A percentile compares a stretch with the other conserved stretches of the same genome.
Conservation (phyloP, 2,329 filamentous ascomycete species). For the Teratosphaeria zuluensis region DNA sequence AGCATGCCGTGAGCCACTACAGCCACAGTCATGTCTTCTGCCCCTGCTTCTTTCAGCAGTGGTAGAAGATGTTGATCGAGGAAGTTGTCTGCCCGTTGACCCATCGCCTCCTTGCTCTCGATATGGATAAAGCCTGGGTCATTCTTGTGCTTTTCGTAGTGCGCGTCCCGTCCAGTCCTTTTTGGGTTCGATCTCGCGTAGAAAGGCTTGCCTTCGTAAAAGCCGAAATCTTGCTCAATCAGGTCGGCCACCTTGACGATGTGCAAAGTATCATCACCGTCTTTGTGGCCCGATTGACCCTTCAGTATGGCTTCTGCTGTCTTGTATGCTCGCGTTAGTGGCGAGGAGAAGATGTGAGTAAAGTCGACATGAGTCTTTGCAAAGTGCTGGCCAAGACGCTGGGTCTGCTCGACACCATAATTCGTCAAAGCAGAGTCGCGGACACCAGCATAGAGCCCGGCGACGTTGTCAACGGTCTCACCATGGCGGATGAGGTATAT, state of each 20-base stretch:
- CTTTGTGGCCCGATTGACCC: conserved; percentile 1
- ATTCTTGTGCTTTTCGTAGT: conserved; percentile 30
- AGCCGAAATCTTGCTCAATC: conserved; percentile 67
- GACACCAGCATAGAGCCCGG: conserved; percentile 64
- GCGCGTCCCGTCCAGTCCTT: conserved; percentile 29
- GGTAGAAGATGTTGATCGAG: conserved; percentile 55
- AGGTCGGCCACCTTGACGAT: conserved; percentile 42
- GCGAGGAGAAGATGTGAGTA: conserved; percentile 65
- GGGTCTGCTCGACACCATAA: conserved; percentile 73
- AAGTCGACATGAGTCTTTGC: conserved; percentile 55
- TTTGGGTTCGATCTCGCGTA: conserved; percentile 30
- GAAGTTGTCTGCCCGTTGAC: conserved; percentile 53
- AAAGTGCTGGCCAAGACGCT: conserved; percentile 58
- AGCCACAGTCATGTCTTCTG: conserved; percentile 40
- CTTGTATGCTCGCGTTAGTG: conserved; percentile 61
- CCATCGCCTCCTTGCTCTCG: conserved; percentile 62
- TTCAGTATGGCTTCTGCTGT: conserved; percentile 58
- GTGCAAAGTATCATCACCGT: conserved; percentile 11
- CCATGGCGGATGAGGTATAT: conserved; percentile 77
- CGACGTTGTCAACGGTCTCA: conserved; percentile 84
- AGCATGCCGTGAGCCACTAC: conserved; percentile 80
- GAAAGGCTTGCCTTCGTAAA: conserved; percentile 56
- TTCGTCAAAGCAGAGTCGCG: conserved; percentile 73
- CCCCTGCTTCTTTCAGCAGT: conserved; percentile 32
- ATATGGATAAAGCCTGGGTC: conserved; percentile 44